Conservation (phyloP, 129 eudicot genomes). For the Flaveria brownii region DNA sequence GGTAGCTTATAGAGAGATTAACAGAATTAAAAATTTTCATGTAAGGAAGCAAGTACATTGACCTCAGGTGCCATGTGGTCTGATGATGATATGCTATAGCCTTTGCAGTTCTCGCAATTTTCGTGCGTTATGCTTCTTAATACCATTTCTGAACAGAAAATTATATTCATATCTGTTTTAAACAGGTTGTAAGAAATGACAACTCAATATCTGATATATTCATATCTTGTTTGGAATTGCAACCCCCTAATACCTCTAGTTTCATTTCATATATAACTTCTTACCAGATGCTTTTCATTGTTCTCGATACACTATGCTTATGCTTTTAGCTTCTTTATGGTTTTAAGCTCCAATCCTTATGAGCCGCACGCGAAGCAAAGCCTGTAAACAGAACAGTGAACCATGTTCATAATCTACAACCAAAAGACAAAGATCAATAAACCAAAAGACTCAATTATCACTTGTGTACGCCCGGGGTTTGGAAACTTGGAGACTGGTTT, state of each 20-base stretch:
- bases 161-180: neutral
- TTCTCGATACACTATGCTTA: slow-evolving; percentile 16
- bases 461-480: slow-evolving; percentile 67
- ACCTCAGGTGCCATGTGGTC: slow-evolving; percentile 34
- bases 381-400: slow-evolving; percentile 36
- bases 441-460: slow-evolving; percentile 16
- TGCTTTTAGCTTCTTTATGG: slow-evolving; percentile 29
- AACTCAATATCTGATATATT: too few species aligned
- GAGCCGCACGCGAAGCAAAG: slow-evolving; percentile 51
- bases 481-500: slow-evolving; percentile 59
- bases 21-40: slow-evolving; percentile 18
- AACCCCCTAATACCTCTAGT: too few species aligned
- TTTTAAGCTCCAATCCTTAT: slow-evolving; percentile 33
- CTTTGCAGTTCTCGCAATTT: slow-evolving; percentile 55
- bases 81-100: slow-evolving; percentile 32
- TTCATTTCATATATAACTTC: neutral
- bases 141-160: slow-evolving; percentile 61
- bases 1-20: slow-evolving; percentile 15
- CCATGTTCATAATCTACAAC: neutral
- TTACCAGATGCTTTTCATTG: slow-evolving; percentile 30
- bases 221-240: too few species aligned
- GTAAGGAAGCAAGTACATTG: neutral
- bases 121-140: slow-evolving; percentile 56
- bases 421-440: neutral
- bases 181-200: too few species aligned